phyloP scores from a whole-genome alignment of 805 yeast genomes.

The Candida koratica region DNA sequence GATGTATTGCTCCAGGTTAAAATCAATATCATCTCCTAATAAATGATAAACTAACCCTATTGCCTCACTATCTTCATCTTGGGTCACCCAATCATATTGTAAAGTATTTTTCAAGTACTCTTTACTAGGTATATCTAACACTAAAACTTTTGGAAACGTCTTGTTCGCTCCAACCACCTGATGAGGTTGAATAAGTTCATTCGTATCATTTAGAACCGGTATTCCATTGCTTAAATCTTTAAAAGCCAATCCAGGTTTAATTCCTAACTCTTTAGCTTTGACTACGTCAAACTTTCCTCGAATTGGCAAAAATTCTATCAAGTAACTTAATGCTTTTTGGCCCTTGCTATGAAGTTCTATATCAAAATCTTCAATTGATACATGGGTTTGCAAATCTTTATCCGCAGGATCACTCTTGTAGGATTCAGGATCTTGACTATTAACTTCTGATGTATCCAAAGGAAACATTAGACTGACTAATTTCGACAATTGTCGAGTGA shows the following conservation, averaged over 20 bases:
- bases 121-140: slow-evolving; percentile 68
- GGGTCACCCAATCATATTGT: slow-evolving; percentile 29
- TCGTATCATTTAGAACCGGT: slow-evolving; percentile 54
- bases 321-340: slow-evolving; percentile 57
- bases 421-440: slow-evolving; percentile 34
- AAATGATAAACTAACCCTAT: slow-evolving; percentile 67
- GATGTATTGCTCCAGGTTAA: slow-evolving; percentile 38
- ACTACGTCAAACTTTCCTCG: slow-evolving; percentile 73
- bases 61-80: slow-evolving; percentile 29
- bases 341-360: slow-evolving; percentile 9
- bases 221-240: slow-evolving; percentile 58
- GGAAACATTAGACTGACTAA: slow-evolving; percentile 59
- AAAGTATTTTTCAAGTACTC: slow-evolving; percentile 38
- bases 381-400: slow-evolving; percentile 37
- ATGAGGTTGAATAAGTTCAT: slow-evolving; percentile 55
- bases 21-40: slow-evolving; percentile 59
- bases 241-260: slow-evolving; percentile 61
- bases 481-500: slow-evolving; percentile 23
- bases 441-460: slow-evolving; percentile 37
- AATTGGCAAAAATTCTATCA: slow-evolving; percentile 60
- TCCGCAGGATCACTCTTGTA: slow-evolving; percentile 37
- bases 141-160: slow-evolving; percentile 53
- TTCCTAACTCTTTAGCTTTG: slow-evolving; percentile 64
- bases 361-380: slow-evolving; percentile 14
- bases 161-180: slow-evolving; percentile 69